A percentile compares a stretch with the other conserved stretches of the same genome.
phyloP scores from a whole-genome alignment of 2,329 filamentous ascomycete genomes.

The Fusarium drepaniforme region DNA sequence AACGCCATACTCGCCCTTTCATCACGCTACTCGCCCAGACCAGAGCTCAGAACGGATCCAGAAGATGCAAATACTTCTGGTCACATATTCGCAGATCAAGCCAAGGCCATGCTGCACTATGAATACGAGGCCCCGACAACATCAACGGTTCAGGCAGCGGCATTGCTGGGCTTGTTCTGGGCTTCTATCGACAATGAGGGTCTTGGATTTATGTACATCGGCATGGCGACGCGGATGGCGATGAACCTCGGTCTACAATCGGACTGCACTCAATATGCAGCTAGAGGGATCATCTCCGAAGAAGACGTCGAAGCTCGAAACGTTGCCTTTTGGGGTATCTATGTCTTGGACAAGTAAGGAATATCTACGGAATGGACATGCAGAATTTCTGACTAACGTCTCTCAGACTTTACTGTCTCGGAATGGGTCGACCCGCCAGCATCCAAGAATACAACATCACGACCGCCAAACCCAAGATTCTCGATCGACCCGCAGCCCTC shows the following conservation, averaged over 20 bases:
- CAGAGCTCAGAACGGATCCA: conserved; percentile 15
- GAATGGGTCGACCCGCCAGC: not conserved
- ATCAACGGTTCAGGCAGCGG: conserved; percentile 20
- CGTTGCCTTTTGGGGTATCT: not conserved
- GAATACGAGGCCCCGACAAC: conserved; percentile 23
- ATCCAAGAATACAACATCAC: not conserved
- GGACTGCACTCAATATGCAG: conserved; percentile 40
- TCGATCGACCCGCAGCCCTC: not conserved
- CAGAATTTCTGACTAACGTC: too few relatives aligned
- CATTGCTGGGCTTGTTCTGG: not conserved
- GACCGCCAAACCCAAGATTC: not conserved
- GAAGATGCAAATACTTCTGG: conserved; percentile 20
- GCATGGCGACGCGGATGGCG: conserved; percentile 24
- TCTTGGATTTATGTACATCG: conserved; percentile 1
- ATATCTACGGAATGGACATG: not conserved
- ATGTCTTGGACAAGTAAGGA: not conserved
- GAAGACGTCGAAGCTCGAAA: not conserved
- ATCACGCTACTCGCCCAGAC: conserved; percentile 10
- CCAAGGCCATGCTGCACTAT: conserved; percentile 19
- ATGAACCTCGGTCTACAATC: conserved; percentile 24
- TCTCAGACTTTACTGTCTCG: not conserved
- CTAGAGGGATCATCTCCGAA: not conserved
- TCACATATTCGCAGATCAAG: conserved; percentile 17
- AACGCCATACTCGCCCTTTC: conserved; percentile 20
- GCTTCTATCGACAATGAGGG: not conserved